These are phyloP conservation scores for Erythrobasidium yunnanense DNA, from an alignment of 768 basidiomycete species.

Conservation along the genomic window DNA sequence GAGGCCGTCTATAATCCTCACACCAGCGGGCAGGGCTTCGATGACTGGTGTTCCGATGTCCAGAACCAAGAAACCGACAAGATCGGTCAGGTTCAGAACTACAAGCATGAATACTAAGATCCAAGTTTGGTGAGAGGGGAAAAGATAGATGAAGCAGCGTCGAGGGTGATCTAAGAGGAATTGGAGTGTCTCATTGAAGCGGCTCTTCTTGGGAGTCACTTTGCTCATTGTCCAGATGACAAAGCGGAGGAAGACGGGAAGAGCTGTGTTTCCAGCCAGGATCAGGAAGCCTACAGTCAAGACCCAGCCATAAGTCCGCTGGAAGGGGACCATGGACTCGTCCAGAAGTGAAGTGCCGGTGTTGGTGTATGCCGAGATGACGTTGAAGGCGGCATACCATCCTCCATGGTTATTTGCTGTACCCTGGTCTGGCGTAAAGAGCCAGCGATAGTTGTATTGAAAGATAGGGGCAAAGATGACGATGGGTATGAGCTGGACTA, in stretches of 20 bases:
- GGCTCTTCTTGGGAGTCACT: conserved; percentile 52
- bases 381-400: conserved; percentile 78
- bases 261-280: conserved; percentile 83
- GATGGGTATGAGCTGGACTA: conserved; percentile 58
- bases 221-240: conserved; percentile 66
- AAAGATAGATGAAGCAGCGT: conserved; percentile 41
- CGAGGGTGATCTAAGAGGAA: conserved; percentile 93
- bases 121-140: conserved; percentile 32
- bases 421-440: conserved; percentile 30
- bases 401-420: conserved; percentile 50
- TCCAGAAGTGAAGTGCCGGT: conserved; percentile 67
- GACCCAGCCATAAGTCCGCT: conserved; percentile 47
- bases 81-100: conserved; percentile 52
- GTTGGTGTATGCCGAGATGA: conserved; percentile 60
- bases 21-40: conserved; percentile 56
- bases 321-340: conserved; percentile 83
- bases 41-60: conserved; percentile 44
- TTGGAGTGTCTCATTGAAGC: conserved; percentile 63
- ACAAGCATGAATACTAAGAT: conserved; percentile 25
- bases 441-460: conserved; percentile 43
- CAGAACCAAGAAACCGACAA: conserved; percentile 69
- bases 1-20: conserved; percentile 50
- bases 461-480: conserved; percentile 69
- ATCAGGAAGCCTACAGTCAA: conserved; percentile 58
- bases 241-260: conserved; percentile 54